Evolutionary conservation across 2,329 filamentous ascomycete genomes (phyloP), one percentile per base, ranked within the genome.

Genomic region (Fusarium sp.): DNA sequence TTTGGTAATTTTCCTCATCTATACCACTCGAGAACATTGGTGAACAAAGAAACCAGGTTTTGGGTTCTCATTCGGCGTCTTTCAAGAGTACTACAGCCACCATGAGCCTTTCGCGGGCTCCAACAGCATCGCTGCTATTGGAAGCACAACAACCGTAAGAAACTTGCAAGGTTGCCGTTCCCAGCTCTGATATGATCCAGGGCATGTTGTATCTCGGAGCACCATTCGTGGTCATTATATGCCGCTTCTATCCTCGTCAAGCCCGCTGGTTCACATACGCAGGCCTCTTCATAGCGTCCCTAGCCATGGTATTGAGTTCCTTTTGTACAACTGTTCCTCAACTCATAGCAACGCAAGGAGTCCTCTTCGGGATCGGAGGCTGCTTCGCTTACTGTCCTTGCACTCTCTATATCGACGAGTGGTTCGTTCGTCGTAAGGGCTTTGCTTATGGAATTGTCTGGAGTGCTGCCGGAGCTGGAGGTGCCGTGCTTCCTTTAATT

Each of bases 51-150:
- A 5, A 39, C 9, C 9, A 91, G 90, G 90, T 3, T 91, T 92
- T 59, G 87, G 89, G 1, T 89, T 90, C 63, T 85, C 89, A 1
- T 93, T 90, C 74, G 91, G 91, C 41, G 86, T 93, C 31, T 92
- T 92, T 75, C 90, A 92, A 76, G 85, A 89, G 48, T 90, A 91
- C 79, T 92, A 92, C 78, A 86, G 83, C 33, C 85, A 83, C 4
- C 84, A 90, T 56, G 83, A 84, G 15, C 86, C 88, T 5, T 92
- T 92, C 62, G 80, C 80, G 9, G 83, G 84, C 5, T 82, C 84
- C 0, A 82, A 83, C 44, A 83, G 83, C 48, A 88, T 91, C 36
- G 84, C 90, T 15, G 83, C 88, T 13, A 88, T 92, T 56, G 91
- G 90, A 3, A 91, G 89, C 80, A 78, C 73, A 85, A 86, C 86